Evolutionary conservation across 2,329 filamentous ascomycete genomes (phyloP), one percentile per base, ranked within the genome.

Genomic region (Claviceps humidiphila): DNA sequence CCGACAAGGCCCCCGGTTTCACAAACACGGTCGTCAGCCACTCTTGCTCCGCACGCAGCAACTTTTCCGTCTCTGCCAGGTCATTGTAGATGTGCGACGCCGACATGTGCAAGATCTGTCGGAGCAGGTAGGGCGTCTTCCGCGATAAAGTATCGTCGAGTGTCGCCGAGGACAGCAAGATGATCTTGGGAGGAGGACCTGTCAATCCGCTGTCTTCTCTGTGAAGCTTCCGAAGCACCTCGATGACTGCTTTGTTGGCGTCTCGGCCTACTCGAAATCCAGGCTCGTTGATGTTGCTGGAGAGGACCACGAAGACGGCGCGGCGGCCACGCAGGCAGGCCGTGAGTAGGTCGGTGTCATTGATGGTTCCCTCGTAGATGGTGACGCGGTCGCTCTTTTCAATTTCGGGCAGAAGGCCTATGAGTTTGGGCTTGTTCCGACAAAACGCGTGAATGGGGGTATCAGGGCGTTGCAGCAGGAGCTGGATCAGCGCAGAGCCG

Each of bases 221-320:
- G 4, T 66, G 26, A 4, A 57, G 56, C 4, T 16, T 16, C 1
- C 42, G 40, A 14, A 51, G 26, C 0, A 70, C 71, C 0, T 52
- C 37, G 16, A 76, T 58, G 1, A 76, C 63, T 20, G 53, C 55
- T 2, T 52, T 20, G 0, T 68, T 64, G 2, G 58, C 61, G 55
- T 75, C 69, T 48, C 68, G 64, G 2, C 58, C 59, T 2, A 74
- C 53, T 17, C 59, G 60, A 48, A 62, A 68, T 9, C 67, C 66
- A 0, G 74, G 74, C 1, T 71, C 56, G 59, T 75, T 73, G 60
- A 72, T 68, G 54, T 71, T 72, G 34, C 63, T 69, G 1, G 68
- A 58, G 0, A 72, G 63, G 9, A 61, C 59, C 2, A 70, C 58
- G 57, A 76, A 75, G 16, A 72, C 63, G 22, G 68, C 70, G 3